phyloP scores from a whole-genome alignment of 768 basidiomycete species.

The Mycena crocata region DNA sequence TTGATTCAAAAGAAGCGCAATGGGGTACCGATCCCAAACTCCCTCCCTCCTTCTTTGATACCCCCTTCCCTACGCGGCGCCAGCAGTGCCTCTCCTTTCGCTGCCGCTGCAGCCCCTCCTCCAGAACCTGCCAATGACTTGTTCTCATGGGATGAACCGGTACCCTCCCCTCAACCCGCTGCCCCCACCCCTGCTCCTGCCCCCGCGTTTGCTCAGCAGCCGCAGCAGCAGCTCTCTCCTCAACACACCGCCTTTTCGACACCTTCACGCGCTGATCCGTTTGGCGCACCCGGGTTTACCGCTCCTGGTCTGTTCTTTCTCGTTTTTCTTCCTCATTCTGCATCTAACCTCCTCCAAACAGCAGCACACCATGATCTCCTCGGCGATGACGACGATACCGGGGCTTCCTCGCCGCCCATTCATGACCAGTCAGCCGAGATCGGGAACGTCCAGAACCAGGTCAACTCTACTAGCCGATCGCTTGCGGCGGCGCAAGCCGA shows the following conservation, averaged over 20 bases:
- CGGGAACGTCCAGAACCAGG: conserved; percentile 87
- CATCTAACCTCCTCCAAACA: conserved; percentile 26
- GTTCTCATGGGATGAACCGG: conserved; percentile 67
- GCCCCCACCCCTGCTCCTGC: conserved; percentile 56
- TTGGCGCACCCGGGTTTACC: conserved; percentile 47
- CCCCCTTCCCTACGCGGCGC: conserved; percentile 82
- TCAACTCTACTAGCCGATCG: conserved; percentile 82
- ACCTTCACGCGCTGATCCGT: conserved; percentile 61
- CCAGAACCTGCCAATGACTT: conserved; percentile 59
- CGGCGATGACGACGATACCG: conserved; percentile 77
- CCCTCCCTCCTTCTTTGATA: conserved; percentile 78
- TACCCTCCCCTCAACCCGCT: conserved; percentile 56
- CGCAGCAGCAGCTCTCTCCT: conserved; percentile 43
- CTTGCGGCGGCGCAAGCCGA: conserved; percentile 75
- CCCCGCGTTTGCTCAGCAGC: conserved; percentile 45
- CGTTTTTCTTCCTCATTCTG: conserved; percentile 15
- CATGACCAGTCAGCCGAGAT: conserved; percentile 88
- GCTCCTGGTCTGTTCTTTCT: conserved; percentile 40
- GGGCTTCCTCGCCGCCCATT: conserved; percentile 59
- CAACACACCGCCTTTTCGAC: conserved; percentile 49
- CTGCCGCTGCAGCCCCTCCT: conserved; percentile 54
- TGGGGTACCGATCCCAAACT: conserved; percentile 79
- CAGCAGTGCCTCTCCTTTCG: conserved; percentile 54
- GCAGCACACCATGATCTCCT: conserved; percentile 65
- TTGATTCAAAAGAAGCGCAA: conserved; percentile 88